Evolutionary conservation across 2,329 filamentous ascomycete species (phyloP), one percentile per base, ranked within the genome.

Genomic region (Beauveria bassiana): DNA sequence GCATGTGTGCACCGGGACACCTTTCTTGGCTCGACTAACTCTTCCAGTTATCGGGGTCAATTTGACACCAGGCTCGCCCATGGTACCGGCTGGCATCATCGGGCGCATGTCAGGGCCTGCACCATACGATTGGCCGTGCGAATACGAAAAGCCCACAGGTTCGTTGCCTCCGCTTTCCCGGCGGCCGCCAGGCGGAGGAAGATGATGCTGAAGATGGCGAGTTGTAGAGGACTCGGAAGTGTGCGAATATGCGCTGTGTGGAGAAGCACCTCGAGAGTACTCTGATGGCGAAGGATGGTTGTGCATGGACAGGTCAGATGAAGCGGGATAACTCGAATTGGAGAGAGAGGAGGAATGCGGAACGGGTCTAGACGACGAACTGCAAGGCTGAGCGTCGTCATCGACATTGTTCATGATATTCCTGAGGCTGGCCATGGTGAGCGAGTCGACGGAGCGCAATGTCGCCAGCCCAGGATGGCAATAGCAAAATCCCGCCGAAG

Each of bases 21-120:
- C 82, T 69, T 85, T 85, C 75, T 82, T 83, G 51, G 82, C 82
- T 64, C 81, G 78, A 68, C 82, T 85, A 46, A 83, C 78, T 64
- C 81, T 79, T 22, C 79, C 74, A 31, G 82, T 85, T 64, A 85
- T 81, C 12, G 82, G 82, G 24, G 82, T 85, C 65, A 82, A 71
- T 69, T 79, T 84, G 66, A 81, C 71, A 18, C 76, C 75, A 16
- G 74, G 63, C 46, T 78, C 78, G 46, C 69, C 66, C 50, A 71
- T 68, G 45, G 66, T 64, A 18, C 67, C 63, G 50, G 69, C 67
- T 61, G 71, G 68, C 61, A 72, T 68, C 66, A 78, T 74, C 7
- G 78, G 80, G 62, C 80, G 75, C 69, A 75, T 75, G 31, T 57
- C 46, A 31, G 60, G 59, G 14, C 52, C 46, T 18, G 55, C 31